phyloP scores from a whole-genome alignment of 2,329 filamentous ascomycete genomes.

The Ophiostoma tasmaniense region DNA sequence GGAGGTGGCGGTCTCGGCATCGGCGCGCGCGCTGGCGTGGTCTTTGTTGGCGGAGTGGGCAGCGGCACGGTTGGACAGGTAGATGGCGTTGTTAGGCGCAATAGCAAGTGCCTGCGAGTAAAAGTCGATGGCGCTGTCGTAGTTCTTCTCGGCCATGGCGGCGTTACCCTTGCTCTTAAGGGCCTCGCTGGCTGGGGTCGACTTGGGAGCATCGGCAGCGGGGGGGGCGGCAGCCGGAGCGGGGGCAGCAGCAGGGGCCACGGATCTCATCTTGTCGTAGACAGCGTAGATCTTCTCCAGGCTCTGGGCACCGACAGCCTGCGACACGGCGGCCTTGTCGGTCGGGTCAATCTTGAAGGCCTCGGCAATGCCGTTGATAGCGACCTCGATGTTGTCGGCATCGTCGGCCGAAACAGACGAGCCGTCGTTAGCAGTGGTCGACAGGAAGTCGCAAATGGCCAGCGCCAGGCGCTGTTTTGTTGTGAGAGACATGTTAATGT shows the following conservation, averaged over 20 bases:
- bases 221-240: slow-evolving; percentile 32
- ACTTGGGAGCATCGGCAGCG: slow-evolving; percentile 29
- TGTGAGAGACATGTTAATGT: slow-evolving; percentile 31
- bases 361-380: slow-evolving; percentile 87
- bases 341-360: slow-evolving; percentile 89
- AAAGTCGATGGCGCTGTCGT: slow-evolving; percentile 67
- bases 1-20: slow-evolving; percentile 83
- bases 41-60: slow-evolving; percentile 79
- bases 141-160: slow-evolving; percentile 92
- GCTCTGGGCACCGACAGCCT: slow-evolving; percentile 77
- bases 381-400: slow-evolving; percentile 87
- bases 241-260: slow-evolving; percentile 27
- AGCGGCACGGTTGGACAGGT: slow-evolving; percentile 93
- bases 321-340: slow-evolving; percentile 61
- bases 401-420: slow-evolving; percentile 74
- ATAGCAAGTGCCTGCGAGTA: slow-evolving; percentile 83
- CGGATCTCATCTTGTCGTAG: slow-evolving; percentile 75
- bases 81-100: slow-evolving; percentile 82
- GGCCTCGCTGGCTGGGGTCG: slow-evolving; percentile 53
- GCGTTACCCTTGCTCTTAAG: slow-evolving; percentile 89
- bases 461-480: slow-evolving; percentile 83
- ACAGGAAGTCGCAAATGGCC: slow-evolving; percentile 93
- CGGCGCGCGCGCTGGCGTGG: slow-evolving; percentile 73
- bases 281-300: slow-evolving; percentile 88
- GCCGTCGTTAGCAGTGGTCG: slow-evolving; percentile 74